Evolutionary conservation across 2,329 filamentous ascomycete genomes (phyloP).

Genomic region (Onygenales sp.): DNA sequence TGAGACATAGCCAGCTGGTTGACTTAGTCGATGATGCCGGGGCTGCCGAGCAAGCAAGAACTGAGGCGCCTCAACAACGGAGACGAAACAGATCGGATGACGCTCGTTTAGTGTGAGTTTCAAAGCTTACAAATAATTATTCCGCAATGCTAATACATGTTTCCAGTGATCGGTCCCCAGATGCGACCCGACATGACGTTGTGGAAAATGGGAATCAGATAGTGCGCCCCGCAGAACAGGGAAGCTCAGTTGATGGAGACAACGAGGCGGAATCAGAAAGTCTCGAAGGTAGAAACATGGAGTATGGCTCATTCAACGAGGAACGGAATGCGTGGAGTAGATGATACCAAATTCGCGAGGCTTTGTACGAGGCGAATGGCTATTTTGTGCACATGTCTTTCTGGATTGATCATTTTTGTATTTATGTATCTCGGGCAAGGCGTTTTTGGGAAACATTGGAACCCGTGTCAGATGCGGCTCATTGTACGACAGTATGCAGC

Average conservation of each 20-base stretch:
- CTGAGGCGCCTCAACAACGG: constrained; percentile 53
- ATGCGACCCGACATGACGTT: not conserved
- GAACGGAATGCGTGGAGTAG: constrained; percentile 19
- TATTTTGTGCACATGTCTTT: too few species aligned
- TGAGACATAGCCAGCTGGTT: constrained; percentile 48
- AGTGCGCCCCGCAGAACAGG: not conserved
- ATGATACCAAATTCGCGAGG: constrained; percentile 3
- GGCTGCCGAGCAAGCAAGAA: constrained; percentile 53
- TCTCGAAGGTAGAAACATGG: constrained; percentile 13
- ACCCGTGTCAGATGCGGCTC: too few species aligned
- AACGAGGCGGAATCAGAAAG: constrained; percentile 11
- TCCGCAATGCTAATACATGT: not conserved
- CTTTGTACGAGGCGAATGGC: not conserved
- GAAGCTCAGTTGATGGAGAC: constrained; percentile 1
- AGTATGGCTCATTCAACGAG: constrained; percentile 26
- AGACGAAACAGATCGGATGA: constrained; percentile 50
- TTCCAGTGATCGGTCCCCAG: not conserved
- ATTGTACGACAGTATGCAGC: too few species aligned
- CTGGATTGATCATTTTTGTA: too few species aligned
- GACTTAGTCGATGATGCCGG: constrained; percentile 59
- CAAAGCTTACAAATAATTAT: not conserved
- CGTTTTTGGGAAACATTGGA: too few species aligned
- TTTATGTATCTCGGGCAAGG: too few species aligned
- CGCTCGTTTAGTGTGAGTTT: constrained; percentile 15
- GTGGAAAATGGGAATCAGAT: not conserved